Conservation (phyloP, 2,329 filamentous ascomycete species). For the Hysterium pulicare region DNA sequence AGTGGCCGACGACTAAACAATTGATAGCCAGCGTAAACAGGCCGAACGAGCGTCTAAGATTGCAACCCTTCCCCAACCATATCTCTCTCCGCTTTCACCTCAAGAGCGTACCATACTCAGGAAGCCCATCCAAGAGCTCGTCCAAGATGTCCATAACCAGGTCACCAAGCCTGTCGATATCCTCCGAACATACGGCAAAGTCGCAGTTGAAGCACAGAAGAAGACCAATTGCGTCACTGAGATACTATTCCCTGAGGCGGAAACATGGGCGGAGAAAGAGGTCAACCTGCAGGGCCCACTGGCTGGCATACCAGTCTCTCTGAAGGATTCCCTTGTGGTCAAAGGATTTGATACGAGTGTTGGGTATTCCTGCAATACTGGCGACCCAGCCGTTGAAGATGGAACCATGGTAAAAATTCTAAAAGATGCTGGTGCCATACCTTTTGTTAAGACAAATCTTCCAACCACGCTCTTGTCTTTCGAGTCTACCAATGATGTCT, state of each 20-base stretch:
- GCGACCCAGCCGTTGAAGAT: slow-evolving; percentile 64
- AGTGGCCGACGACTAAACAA: slow-evolving; percentile 11
- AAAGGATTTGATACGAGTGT: slow-evolving; percentile 80
- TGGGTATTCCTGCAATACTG: slow-evolving; percentile 71
- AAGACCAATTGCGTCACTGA: slow-evolving; percentile 91
- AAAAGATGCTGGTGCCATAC: slow-evolving; percentile 81
- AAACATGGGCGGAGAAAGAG: slow-evolving; percentile 61
- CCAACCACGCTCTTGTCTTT: slow-evolving; percentile 85
- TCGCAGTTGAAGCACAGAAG: slow-evolving; percentile 76
- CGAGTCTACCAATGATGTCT: slow-evolving; percentile 75
- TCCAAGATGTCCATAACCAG: slow-evolving; percentile 72
- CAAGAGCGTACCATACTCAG: slow-evolving; percentile 66
- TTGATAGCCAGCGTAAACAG: slow-evolving; percentile 71
- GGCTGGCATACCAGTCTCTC: slow-evolving; percentile 79
- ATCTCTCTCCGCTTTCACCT: slow-evolving; percentile 62
- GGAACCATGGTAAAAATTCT: slow-evolving; percentile 71
- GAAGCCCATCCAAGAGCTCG: slow-evolving; percentile 73
- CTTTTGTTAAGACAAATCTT: slow-evolving; percentile 89
- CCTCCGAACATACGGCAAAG: slow-evolving; percentile 82
- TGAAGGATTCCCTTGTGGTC: slow-evolving; percentile 76
- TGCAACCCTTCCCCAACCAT: slow-evolving; percentile 60
- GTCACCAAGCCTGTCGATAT: slow-evolving; percentile 65
- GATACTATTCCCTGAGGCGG: slow-evolving; percentile 73
- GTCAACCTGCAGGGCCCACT: slow-evolving; percentile 76
- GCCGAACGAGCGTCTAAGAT: slow-evolving; percentile 69